Base-by-base conservation (phyloP, 176 grass and related monocot species). In the Oryza punctata region DNA sequence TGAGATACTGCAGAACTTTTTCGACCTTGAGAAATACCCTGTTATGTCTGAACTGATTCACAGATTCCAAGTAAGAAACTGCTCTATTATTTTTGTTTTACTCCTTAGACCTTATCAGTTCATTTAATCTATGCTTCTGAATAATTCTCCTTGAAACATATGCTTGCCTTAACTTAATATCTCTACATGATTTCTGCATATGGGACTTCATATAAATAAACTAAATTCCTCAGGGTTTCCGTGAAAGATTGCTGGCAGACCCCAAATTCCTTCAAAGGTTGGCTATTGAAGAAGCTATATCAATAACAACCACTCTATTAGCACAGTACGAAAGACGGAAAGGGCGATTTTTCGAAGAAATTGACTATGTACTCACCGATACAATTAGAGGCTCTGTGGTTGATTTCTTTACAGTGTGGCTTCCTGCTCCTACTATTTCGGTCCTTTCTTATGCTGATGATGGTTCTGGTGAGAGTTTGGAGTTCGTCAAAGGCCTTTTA, bases 381-480 rank as follows among this genome's bases (percentile, higher is more conserved):
- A 95, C 96, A 44, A 91, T 98, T 45, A 95, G 96, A 95, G 96
- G 96, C 38, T 86, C 85, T 41, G 93, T 98, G 59, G 96, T 98
- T 64, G 96, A 98, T 79, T 98, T 98, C 85, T 98, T 98, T 84
- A 98, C 96, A 38, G 96, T 98, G 77, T 98, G 96, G 96, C 92
- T 98, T 76, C 96, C 96, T 76, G 96, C 96, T 83, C 96, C 96
- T 71, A 98, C 96, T 75, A 88, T 98, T 81, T 98, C 96, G 49
- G 87, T 98, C 70, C 87, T 98, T 76, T 91, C 94, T 60, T 93
- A 89, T 88, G 87, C 91, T 45, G 91, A 87, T 78, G 89, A 95
- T 69, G 88, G 91, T 64, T 91, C 96, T 79, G 49, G 63, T 33
- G 82, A 87, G 84, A 94, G 81, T 80, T 88, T 98, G 52, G 91